phyloP scores from a whole-genome alignment of 306 rosid genomes.

The Neltuma alba region DNA sequence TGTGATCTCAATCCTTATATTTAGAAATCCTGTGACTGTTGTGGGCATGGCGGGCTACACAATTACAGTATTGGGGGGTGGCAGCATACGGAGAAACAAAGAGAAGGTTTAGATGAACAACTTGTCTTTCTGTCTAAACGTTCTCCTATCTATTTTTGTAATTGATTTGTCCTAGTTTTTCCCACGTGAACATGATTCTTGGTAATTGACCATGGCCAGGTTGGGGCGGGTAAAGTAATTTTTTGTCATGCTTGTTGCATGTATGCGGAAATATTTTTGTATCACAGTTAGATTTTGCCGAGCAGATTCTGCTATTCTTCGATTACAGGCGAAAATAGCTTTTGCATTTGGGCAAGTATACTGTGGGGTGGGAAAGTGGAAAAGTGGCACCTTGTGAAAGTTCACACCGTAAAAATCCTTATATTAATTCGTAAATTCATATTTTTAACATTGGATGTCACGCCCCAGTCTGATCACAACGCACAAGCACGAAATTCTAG shows the following conservation, averaged over 20 bases:
- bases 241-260: slow-evolving; percentile 34
- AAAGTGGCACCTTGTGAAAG: neutral
- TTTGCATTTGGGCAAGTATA: neutral
- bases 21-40: slow-evolving; percentile 89
- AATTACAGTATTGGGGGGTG: slow-evolving; percentile 80
- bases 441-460: neutral
- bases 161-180: slow-evolving; percentile 32
- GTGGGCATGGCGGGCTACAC: slow-evolving; percentile 87
- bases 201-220: slow-evolving; percentile 36
- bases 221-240: slow-evolving; percentile 17
- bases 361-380: neutral
- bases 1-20: slow-evolving; percentile 91
- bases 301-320: slow-evolving; percentile 7
- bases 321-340: neutral
- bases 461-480: neutral
- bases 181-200: slow-evolving; percentile 40
- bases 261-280: slow-evolving; percentile 33
- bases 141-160: slow-evolving; percentile 31
- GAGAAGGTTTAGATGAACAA: slow-evolving; percentile 74
- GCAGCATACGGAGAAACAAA: slow-evolving; percentile 93
- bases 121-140: slow-evolving; percentile 3
- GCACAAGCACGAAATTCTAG: no score
- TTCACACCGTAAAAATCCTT: neutral
- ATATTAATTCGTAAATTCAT: neutral
- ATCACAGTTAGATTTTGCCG: neutral